A percentile compares a stretch with the other conserved stretches of the same genome.
Conservation (phyloP, 306 rosid genomes). For the Inga oerstediana region DNA sequence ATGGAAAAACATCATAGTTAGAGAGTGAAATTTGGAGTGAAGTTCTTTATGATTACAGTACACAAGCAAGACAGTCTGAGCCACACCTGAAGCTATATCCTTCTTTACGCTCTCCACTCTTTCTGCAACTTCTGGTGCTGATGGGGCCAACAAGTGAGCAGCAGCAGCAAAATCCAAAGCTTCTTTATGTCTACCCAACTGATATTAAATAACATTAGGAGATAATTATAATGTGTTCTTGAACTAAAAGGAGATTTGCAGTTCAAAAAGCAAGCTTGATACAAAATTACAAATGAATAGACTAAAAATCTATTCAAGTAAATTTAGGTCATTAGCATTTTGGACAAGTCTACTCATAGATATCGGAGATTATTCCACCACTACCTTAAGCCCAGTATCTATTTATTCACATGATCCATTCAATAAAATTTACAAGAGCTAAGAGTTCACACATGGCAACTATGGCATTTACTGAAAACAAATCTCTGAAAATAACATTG, state of each 20-base stretch:
- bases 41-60: conserved; percentile 1
- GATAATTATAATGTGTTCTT: not conserved
- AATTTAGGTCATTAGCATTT: not conserved
- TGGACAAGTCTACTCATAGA: not conserved
- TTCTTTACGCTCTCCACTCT: conserved; percentile 68
- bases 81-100: conserved; percentile 84
- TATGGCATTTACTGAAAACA: not conserved
- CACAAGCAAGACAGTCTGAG: conserved; percentile 19
- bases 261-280: conserved; percentile 24
- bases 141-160: conserved; percentile 74
- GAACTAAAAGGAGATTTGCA: conserved; percentile 23
- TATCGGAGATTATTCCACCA: not conserved
- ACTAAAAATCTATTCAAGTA: not conserved
- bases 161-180: conserved; percentile 82
- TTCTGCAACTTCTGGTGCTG: conserved; percentile 63
- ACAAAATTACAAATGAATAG: conserved; percentile 6
- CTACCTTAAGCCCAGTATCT: not conserved
- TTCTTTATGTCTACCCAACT: conserved; percentile 85
- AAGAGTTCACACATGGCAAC: not conserved
- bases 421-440: not conserved
- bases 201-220: conserved; percentile 45
- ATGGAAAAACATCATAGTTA: not conserved
- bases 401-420: not conserved
- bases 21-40: not conserved
- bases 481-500: not conserved